These are phyloP conservation scores for Phyllosticta citriasiana DNA, from an alignment of 2,329 filamentous ascomycete genomes.

Conservation along the genomic window DNA sequence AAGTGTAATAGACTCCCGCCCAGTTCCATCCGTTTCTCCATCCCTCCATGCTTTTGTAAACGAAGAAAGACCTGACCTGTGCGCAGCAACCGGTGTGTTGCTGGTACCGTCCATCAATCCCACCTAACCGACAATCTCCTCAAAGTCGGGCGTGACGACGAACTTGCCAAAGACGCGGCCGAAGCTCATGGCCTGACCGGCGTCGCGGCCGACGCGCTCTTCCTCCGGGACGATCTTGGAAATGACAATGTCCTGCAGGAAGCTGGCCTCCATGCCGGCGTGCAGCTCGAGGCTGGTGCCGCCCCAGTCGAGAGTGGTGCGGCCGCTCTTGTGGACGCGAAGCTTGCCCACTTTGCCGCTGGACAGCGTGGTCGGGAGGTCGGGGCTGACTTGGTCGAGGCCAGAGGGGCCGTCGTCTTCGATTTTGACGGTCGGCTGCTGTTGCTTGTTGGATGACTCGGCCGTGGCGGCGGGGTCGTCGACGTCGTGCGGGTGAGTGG, in stretches of 20 bases:
- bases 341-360: conserved; percentile 51
- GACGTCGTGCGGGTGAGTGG: conserved; percentile 6
- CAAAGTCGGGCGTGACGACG: conserved; percentile 53
- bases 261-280: conserved; percentile 46
- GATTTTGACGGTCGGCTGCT: conserved; percentile 19
- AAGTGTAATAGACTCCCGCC: not conserved
- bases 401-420: conserved; percentile 20
- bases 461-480: not conserved
- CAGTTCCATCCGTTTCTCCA: not conserved
- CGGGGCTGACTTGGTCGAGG: not conserved
- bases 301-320: conserved; percentile 53
- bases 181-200: conserved; percentile 43
- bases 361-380: conserved; percentile 31
- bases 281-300: conserved; percentile 49
- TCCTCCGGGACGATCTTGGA: conserved; percentile 21
- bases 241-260: conserved; percentile 50
- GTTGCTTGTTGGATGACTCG: not conserved
- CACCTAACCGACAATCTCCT: conserved; percentile 34
- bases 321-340: conserved; percentile 51
- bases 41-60: not conserved
- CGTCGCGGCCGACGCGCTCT: conserved; percentile 24
- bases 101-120: not conserved
- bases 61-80: too few relatives aligned
- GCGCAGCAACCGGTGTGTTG: not conserved
- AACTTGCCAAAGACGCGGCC: conserved; percentile 56